phyloP scores from a whole-genome alignment of 495 filamentous ascomycete species.

The Talaromyces thailandensis region DNA sequence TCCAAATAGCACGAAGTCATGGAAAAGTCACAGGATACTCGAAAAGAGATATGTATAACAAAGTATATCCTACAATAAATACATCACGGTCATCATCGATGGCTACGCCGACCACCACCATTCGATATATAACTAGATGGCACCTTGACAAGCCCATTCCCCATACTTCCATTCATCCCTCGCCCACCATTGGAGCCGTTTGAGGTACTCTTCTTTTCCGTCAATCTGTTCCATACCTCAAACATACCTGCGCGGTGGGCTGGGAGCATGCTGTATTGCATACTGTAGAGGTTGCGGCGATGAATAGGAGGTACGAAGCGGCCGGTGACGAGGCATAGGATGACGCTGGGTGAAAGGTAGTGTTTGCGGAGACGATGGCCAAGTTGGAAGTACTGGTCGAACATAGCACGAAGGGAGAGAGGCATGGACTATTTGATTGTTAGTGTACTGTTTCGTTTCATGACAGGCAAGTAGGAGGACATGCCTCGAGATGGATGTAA shows the following conservation, averaged over 20 bases:
- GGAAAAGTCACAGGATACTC: too few species aligned
- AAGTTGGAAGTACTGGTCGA: constrained; percentile 94
- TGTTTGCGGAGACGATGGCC: constrained; percentile 87
- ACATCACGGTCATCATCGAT: neutral
- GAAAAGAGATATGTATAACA: neutral
- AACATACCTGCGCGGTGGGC: constrained; percentile 65
- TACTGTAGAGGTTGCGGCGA: constrained; percentile 85
- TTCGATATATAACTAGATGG: constrained; percentile 1
- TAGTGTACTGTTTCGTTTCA: neutral
- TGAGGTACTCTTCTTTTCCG: constrained; percentile 32
- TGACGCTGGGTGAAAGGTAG: constrained; percentile 81
- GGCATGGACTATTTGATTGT: constrained; percentile 61
- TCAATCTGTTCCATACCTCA: constrained; percentile 79
- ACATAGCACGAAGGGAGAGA: constrained; percentile 83
- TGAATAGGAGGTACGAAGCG: constrained; percentile 88
- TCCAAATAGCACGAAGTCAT: too few species aligned
- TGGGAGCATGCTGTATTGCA: constrained; percentile 98
- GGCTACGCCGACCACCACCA: neutral
- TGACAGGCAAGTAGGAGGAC: neutral
- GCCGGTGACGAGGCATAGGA: constrained; percentile 80
- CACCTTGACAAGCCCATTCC: neutral
- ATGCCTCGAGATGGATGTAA: constrained; percentile 73
- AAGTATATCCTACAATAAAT: neutral
- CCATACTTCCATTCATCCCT: neutral
- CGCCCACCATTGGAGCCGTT: neutral